Percentiles rank a stretch among this genome's conserved stretches.
These are phyloP conservation scores for Beauveria medogensis DNA, from an alignment of 2,329 filamentous ascomycete species.

Conservation along the genomic window DNA sequence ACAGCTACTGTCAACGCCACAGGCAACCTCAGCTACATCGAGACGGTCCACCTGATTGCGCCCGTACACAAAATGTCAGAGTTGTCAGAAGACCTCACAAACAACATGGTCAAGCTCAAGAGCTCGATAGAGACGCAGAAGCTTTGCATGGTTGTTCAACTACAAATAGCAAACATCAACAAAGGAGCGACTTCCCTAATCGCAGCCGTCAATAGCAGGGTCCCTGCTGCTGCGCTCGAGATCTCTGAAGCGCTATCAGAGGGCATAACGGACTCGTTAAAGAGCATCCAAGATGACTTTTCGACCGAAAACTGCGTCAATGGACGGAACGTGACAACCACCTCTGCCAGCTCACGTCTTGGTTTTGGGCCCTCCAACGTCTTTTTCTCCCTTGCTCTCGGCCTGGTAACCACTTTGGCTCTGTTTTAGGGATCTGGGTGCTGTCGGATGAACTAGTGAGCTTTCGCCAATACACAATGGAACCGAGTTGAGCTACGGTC, in stretches of 20 bases:
- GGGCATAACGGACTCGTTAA: conserved; percentile 2
- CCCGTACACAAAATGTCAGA: conserved; percentile 4
- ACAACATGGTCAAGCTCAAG: conserved; percentile 13
- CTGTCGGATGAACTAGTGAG: too few relatives aligned
- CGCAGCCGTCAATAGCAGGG: neutral
- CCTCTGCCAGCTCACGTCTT: neutral
- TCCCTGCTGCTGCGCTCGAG: neutral
- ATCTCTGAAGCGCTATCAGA: conserved; percentile 2
- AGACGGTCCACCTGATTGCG: conserved; percentile 2
- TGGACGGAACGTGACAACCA: neutral
- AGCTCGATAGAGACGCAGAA: conserved; percentile 17
- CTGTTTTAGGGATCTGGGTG: too few relatives aligned
- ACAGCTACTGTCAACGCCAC: neutral
- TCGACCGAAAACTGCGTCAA: conserved; percentile 1
- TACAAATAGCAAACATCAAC: conserved; percentile 8
- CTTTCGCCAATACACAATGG: too few relatives aligned
- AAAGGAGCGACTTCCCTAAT: neutral
- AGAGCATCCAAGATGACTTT: neutral
- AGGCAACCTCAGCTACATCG: neutral
- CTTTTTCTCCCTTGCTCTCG: neutral
- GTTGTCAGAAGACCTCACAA: neutral
- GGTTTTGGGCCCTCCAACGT: neutral
- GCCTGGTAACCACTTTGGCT: neutral
- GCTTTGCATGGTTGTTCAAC: conserved; percentile 17
- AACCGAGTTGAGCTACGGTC: too few relatives aligned